Evolutionary conservation across 1,284 basidiomycete species (phyloP).

Genomic region (Neolentinus lepideus): DNA sequence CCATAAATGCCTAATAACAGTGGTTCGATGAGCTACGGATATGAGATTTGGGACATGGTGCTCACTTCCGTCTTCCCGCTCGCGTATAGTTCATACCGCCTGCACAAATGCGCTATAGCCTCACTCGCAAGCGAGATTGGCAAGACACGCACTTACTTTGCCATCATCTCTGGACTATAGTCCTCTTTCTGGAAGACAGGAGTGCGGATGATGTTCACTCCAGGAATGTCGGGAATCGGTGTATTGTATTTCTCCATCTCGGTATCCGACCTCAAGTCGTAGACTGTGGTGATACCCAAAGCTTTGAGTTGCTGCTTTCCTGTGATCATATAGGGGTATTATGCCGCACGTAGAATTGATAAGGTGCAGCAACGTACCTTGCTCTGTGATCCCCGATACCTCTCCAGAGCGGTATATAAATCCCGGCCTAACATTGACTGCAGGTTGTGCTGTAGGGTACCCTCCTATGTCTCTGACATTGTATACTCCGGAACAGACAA

Average conservation of each 20-base stretch:
- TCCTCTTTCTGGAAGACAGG: constrained; percentile 70
- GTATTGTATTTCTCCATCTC: constrained; percentile 68
- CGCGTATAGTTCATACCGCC: constrained; percentile 69
- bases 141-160: constrained; percentile 53
- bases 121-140: background rate
- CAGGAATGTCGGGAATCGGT: constrained; percentile 54
- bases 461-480: constrained; percentile 67
- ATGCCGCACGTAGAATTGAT: constrained; percentile 1
- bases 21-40: no score
- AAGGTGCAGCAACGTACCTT: constrained; percentile 33
- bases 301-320: constrained; percentile 49
- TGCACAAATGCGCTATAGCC: constrained; percentile 17
- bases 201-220: constrained; percentile 46
- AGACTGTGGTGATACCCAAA: constrained; percentile 60
- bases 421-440: constrained; percentile 45
- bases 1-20: constrained; percentile 64
- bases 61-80: constrained; percentile 70
- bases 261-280: constrained; percentile 69
- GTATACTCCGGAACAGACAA: constrained; percentile 58
- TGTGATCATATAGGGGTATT: constrained; percentile 17
- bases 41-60: background rate
- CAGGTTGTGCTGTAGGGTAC: constrained; percentile 41
- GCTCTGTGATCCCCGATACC: constrained; percentile 55
- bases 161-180: constrained; percentile 76
- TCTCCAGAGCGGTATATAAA: constrained; percentile 63